Conservation (phyloP, 192 early-diverging fungal genomes). For the Podila horticola region DNA sequence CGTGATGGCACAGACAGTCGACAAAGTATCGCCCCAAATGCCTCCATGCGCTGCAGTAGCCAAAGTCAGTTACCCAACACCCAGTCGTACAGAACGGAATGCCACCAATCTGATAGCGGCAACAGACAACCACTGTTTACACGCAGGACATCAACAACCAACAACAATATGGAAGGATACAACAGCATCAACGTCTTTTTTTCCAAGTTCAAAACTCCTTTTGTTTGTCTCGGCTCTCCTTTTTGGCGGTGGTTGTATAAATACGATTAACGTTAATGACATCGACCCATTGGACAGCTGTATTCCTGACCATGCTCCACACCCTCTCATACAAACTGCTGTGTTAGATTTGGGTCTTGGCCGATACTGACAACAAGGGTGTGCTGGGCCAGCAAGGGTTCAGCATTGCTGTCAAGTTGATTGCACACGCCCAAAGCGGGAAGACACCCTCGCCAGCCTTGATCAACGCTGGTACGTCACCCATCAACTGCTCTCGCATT, state of each 20-base stretch:
- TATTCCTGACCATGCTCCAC: neutral
- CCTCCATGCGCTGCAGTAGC: too few species aligned
- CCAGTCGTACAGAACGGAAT: too few species aligned
- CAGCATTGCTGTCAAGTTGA: conserved; percentile 86
- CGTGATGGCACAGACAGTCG: too few species aligned
- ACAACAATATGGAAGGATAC: too few species aligned
- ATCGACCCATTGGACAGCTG: too few species aligned
- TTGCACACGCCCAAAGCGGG: conserved; percentile 85
- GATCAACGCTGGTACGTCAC: conserved; percentile 61
- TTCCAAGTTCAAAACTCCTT: neutral
- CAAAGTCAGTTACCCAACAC: too few species aligned
- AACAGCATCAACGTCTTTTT: neutral
- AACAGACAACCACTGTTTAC: too few species aligned
- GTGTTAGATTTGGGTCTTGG: conserved; percentile 85
- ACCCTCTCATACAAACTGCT: neutral
- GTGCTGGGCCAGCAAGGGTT: conserved; percentile 78
- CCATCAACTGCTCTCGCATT: conserved; percentile 4
- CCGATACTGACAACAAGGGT: conserved; percentile 81
- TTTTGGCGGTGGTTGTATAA: neutral
- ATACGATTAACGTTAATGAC: too few species aligned
- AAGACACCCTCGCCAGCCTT: conserved; percentile 63
- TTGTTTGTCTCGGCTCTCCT: neutral
- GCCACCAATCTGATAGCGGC: too few species aligned
- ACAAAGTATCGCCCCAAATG: too few species aligned
- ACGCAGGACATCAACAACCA: too few species aligned